Base-by-base conservation (phyloP, 2,329 filamentous ascomycete genomes). In the Colletotrichum sp. region DNA sequence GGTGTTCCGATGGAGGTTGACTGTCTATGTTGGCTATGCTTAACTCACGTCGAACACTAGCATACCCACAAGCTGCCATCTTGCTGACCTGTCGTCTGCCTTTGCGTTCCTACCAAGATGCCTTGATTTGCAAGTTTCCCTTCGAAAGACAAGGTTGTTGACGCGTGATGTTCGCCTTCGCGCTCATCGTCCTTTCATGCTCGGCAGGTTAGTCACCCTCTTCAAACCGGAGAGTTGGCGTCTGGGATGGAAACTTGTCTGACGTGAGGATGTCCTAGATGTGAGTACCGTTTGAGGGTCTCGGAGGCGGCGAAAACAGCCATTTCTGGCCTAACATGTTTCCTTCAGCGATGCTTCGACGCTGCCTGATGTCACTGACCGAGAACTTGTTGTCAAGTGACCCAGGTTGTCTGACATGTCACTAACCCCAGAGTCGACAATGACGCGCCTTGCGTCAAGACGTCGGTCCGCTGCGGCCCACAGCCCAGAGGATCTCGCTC, bases 1-100 rank as follows among this genome's bases (percentile, higher is more conserved):
- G 18, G n/a, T 5, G 4, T 6, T 2, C 4, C 3, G 1, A 6
- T 1, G 9, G 13, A 57, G n/a, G 2, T 24, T 57, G 10, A 24
- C 21, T 24, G 18, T 24, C 10, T 57, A 57, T 57, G 8, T 0
- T 57, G 18, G 52, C 52, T 57, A 13, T 1, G 5, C 1, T 13
- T 26, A 13, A 13, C 7, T 57, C 52, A 24, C 52, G 2, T 57
- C 52, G 52, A 57, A 57, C 52, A 15, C 52, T 10, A 57, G 4
- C 52, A 13, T 57, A 15, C 49, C 36, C 1, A 4, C 4, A 15
- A 57, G 52, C 52, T 57, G n/a, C 5, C 21, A 5, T 57, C 52
- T 57, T 24, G 18, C 52, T 57, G 49, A 7, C 21, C 10, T 26
- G 52, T 57, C 12, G 18, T 57, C 52, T 24, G n/a, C 24, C 52